Base-by-base conservation (phyloP, 2,329 filamentous ascomycete species). In the Calonectria multiphialidica region DNA sequence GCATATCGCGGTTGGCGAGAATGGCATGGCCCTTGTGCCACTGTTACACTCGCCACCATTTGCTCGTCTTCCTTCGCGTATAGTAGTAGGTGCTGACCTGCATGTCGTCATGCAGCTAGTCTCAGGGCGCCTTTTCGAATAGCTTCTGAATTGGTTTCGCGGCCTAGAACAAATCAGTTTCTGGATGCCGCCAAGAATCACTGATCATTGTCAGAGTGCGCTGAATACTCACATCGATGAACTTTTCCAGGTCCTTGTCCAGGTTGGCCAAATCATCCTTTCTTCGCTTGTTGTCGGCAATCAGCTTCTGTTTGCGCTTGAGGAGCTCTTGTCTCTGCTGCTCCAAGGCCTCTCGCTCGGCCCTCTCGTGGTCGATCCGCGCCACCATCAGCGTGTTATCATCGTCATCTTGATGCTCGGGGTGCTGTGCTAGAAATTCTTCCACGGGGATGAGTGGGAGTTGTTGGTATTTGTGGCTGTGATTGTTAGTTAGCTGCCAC, bases 201-300 rank as follows among this genome's bases (percentile, higher is more conserved):
- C 13, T 5, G 30, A 18, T 12, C 25, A 30, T 15, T 9, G 25
- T 2, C 10, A 47, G 21, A 21, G 7, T 13, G 30, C 7, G 18
- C 4, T n/a, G 10, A 23, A 35, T 25, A 86, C 93, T 81, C 80
- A 95, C 94, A 83, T 97, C 95, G 79, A 98, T 96, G 81, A 98
- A 98, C 80, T 94, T 96, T 85, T 98, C 97, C 70, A 98, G 87
- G 83, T 98, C 95, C 80, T 94, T 93, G 79, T 99, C 97, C 72
- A 99, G 86, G 80, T 94, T 98, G 23, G 94, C 95, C 61, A 99
- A 86, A 80, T 98, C 95, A 68, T 98, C 96, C 82, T 98, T 98
- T 76, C 96, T 91, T 85, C 95, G 95, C 85, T 97, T 98, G 82
- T 98, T 98, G 82, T 92, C 90, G 1, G 89, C 87, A 64, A 90